These are phyloP conservation scores for Micractinium conductrix DNA, from an alignment of 139 green algal genomes.

Conservation along the genomic window DNA sequence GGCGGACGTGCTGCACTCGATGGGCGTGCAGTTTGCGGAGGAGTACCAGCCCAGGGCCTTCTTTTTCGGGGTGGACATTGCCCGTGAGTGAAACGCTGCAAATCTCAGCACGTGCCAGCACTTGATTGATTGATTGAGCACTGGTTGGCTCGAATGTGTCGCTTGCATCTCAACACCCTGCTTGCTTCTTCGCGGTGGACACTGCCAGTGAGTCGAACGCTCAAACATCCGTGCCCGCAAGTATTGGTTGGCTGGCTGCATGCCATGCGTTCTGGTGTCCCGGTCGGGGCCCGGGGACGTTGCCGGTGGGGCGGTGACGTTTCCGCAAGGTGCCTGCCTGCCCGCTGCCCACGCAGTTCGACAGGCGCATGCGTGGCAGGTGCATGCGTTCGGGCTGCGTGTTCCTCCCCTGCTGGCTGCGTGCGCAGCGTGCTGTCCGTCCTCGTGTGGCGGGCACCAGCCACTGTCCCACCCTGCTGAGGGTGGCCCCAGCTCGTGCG, in stretches of 20 bases:
- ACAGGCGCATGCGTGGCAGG: too few relatives aligned
- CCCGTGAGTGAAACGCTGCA: constrained; percentile 45
- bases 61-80: constrained; percentile 62
- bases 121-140: not conserved
- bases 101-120: too few relatives aligned
- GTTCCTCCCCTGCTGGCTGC: not conserved
- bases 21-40: constrained; percentile 28
- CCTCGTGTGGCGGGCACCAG: not conserved
- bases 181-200: not conserved
- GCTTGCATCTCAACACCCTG: not conserved
- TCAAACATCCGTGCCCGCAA: too few relatives aligned
- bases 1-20: constrained; percentile 21
- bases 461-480: not conserved
- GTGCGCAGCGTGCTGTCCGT: not conserved
- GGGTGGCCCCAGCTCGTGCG: not conserved
- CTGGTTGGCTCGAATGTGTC: not conserved
- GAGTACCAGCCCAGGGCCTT: constrained; percentile 27
- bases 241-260: too few relatives aligned
- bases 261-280: too few relatives aligned
- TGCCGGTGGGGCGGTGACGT: too few relatives aligned
- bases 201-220: not conserved
- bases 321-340: too few relatives aligned
- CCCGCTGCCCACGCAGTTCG: too few relatives aligned
- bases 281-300: too few relatives aligned
- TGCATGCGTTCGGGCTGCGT: too few relatives aligned